phyloP scores from a whole-genome alignment of 139 green algal genomes.

The Mychonastes homosphaera region DNA sequence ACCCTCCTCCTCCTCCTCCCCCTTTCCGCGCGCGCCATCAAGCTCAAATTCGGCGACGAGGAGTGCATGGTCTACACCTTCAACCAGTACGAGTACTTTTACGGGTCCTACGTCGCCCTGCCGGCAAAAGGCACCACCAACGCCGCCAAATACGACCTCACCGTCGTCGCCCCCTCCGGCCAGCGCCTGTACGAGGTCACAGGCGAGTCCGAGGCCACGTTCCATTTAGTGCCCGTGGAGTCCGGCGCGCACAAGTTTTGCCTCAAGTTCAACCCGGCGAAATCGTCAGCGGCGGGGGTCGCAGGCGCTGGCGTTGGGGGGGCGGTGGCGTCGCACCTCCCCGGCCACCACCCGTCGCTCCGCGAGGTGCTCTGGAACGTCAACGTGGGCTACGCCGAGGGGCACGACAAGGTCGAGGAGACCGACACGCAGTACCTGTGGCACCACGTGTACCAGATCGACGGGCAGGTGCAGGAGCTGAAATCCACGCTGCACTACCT shows the following conservation, averaged over 20 bases:
- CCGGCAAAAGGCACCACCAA: slow-evolving; percentile 11
- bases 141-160: slow-evolving; percentile 20
- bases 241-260: slow-evolving; percentile 40
- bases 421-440: slow-evolving; percentile 36
- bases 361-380: slow-evolving; percentile 39
- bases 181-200: slow-evolving; percentile 23
- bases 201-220: slow-evolving; percentile 26
- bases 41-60: slow-evolving; percentile 37
- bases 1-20: background rate
- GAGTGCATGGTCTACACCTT: slow-evolving; percentile 39
- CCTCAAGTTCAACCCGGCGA: slow-evolving; percentile 22
- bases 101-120: slow-evolving; percentile 32
- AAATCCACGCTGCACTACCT: slow-evolving; percentile 38
- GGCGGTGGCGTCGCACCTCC: background rate
- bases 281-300: background rate
- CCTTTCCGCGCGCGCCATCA: slow-evolving; percentile 13
- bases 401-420: slow-evolving; percentile 33
- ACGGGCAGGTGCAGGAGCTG: slow-evolving; percentile 34
- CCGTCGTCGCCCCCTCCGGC: slow-evolving; percentile 19
- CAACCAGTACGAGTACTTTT: slow-evolving; percentile 34
- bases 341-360: background rate
- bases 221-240: slow-evolving; percentile 44
- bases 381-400: slow-evolving; percentile 30
- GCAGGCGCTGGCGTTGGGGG: no score
- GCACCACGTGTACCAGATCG: slow-evolving; percentile 41